phyloP scores from a whole-genome alignment of 805 yeast genomes.

The Myxozyma kluyveri region DNA sequence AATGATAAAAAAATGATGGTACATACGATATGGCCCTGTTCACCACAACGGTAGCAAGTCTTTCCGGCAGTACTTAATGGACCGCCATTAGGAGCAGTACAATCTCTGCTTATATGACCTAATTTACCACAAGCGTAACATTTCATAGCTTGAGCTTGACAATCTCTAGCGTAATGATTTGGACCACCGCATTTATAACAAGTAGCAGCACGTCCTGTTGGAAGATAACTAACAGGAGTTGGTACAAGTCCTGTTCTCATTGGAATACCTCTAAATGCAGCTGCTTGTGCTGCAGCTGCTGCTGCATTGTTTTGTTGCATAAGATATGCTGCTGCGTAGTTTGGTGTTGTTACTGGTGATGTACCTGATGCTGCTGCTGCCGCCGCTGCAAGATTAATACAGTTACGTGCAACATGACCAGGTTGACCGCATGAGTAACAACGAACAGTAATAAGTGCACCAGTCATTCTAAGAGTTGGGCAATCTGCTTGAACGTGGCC shows the following conservation, averaged over 20 bases:
- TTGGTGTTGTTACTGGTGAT: constrained; percentile 24
- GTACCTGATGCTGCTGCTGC: constrained; percentile 27
- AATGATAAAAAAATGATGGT: background rate
- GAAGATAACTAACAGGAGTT: constrained; percentile 11
- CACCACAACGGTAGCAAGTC: constrained; percentile 67
- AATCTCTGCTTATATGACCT: constrained; percentile 60
- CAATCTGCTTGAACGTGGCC: constrained; percentile 88
- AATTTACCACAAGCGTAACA: constrained; percentile 87
- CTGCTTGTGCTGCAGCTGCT: constrained; percentile 29
- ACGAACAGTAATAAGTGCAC: constrained; percentile 51
- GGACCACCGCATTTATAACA: constrained; percentile 86
- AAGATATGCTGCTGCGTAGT: constrained; percentile 33
- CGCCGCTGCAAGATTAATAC: constrained; percentile 40
- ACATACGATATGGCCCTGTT: constrained; percentile 78
- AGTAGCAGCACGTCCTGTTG: constrained; percentile 41
- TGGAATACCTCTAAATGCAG: constrained; percentile 29
- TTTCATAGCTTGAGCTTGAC: constrained; percentile 66
- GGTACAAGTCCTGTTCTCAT: constrained; percentile 29
- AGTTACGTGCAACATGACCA: constrained; percentile 81
- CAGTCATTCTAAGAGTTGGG: constrained; percentile 53
- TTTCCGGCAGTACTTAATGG: constrained; percentile 41
- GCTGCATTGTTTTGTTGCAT: constrained; percentile 28
- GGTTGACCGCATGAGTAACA: constrained; percentile 76
- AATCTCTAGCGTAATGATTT: constrained; percentile 89
- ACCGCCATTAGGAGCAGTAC: constrained; percentile 33